These are phyloP conservation scores for Lecanosticta acicola DNA, from an alignment of 2,329 filamentous ascomycete species.

Conservation along the genomic window DNA sequence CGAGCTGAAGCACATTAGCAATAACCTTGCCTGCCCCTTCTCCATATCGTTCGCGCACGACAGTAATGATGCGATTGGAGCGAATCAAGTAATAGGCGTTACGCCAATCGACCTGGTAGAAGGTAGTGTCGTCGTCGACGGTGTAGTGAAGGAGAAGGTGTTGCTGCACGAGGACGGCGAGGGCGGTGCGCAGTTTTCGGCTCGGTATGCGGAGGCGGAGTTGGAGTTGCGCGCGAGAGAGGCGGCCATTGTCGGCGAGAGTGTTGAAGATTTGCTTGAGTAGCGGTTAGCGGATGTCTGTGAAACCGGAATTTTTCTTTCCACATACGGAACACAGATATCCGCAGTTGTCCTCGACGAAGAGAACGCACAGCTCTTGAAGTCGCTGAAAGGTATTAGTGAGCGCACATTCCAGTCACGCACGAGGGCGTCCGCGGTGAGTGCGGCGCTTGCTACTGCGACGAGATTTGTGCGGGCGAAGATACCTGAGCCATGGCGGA, in stretches of 20 bases:
- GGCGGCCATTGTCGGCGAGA: conserved; percentile 72
- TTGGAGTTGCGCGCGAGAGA: conserved; percentile 62
- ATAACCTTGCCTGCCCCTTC: conserved; percentile 67
- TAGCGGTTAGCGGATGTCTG: conserved; percentile 7
- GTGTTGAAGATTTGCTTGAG: conserved; percentile 74
- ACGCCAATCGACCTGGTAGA: conserved; percentile 78
- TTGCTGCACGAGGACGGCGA: conserved; percentile 82
- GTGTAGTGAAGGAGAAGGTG: conserved; percentile 50
- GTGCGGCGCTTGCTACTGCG: not conserved
- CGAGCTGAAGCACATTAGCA: conserved; percentile 67
- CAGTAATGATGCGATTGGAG: conserved; percentile 71
- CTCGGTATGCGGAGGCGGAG: conserved; percentile 66
- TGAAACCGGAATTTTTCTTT: not conserved
- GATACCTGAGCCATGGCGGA: conserved; percentile 5
- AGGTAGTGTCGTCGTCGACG: conserved; percentile 53
- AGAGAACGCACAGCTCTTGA: conserved; percentile 81
- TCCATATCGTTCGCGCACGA: conserved; percentile 69
- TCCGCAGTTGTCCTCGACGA: conserved; percentile 84
- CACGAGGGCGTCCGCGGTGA: not conserved
- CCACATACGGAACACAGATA: conserved; percentile 79
- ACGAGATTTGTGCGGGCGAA: not conserved
- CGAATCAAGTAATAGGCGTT: conserved; percentile 78
- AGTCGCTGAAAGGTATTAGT: conserved; percentile 55
- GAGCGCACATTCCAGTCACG: conserved; percentile 9
- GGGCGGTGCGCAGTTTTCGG: conserved; percentile 72